Evolutionary conservation across 2,329 filamentous ascomycete genomes (phyloP), one percentile per base, ranked within the genome.

Genomic region (Sclerotinia sclerotiorum): DNA sequence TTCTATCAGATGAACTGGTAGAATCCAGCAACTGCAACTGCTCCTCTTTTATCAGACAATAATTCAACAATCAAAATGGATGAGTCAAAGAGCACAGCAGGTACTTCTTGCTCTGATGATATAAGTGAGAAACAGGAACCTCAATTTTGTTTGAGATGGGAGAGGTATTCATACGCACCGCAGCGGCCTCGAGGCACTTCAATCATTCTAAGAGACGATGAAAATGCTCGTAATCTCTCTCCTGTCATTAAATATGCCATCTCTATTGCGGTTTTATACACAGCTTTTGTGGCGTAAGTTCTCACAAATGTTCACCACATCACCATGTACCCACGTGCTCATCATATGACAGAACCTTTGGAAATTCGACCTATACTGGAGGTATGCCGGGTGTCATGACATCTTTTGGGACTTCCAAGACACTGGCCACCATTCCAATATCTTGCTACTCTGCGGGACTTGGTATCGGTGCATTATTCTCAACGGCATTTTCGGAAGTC

Each of bases 361-460:
- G 67, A 6, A 69, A 64, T 29, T 54, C 69, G 3, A 69, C 69
- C 8, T 70, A 69, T 17, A 56, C 69, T 5, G 62, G 56, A 29
- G 69, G 56, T 3, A 62, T 69, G 58, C 54, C 69, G n/a, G 32
- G 29, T 27, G 57, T 69, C 11, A 56, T 61, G 24, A 21, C 19
- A 29, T 29, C 48, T n/a, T 70, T 68, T 11, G 27, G 52, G 6
- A 51, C 67, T 27, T 49, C 52, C 54, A 57, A 63, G 15, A 68
- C 66, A 24, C 32, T 68, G 7, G 65, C 70, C 10, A 61, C 69
- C 7, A n/a, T 67, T 21, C 69, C 69, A 51, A 57, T 65, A 21
- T 69, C 68, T 19, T 62, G 55, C 51, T 69, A 70, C 42, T 52
- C 67, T 7, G 69, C 56, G 10, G 69, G 69, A 19, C 67, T 70